Percentiles rank a stretch among this genome's conserved stretches.
Evolutionary conservation across 345 rosid genomes (phyloP).

Genomic region (Diplotaxis tenuifolia): DNA sequence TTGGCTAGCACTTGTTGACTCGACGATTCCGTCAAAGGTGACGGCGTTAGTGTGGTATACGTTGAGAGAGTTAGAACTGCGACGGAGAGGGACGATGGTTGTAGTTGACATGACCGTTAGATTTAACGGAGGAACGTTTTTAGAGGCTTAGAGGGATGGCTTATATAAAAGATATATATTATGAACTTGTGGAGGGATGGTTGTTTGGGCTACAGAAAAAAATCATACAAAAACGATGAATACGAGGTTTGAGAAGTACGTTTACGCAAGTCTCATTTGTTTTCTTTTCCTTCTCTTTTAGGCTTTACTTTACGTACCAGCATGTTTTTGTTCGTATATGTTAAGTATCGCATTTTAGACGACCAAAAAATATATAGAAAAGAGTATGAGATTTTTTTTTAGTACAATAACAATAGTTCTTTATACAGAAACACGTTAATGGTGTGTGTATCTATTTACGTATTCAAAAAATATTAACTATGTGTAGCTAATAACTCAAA

Average conservation of each 20-base stretch:
- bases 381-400: constrained; percentile 19
- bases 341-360: neutral
- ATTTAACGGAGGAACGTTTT: constrained; percentile 25
- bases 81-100: constrained; percentile 36
- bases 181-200: constrained; percentile 17
- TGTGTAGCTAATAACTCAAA: too few relatives aligned
- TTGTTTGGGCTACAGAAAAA: constrained; percentile 15
- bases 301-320: constrained; percentile 24
- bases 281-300: neutral
- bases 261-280: neutral
- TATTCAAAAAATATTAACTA: too few relatives aligned
- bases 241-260: constrained; percentile 23
- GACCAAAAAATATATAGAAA: neutral
- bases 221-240: constrained; percentile 29
- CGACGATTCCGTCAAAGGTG: neutral
- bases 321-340: neutral
- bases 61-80: constrained; percentile 15
- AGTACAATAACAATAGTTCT: neutral
- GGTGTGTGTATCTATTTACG: too few relatives aligned
- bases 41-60: constrained; percentile 14
- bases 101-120: constrained; percentile 32
- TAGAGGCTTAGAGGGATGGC: neutral
- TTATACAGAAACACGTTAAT: too few relatives aligned
- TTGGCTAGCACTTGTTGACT: neutral
- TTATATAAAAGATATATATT: constrained; percentile 21